Conservation (phyloP, 2,329 filamentous ascomycete genomes). For the Dactylonectria macrodidyma region DNA sequence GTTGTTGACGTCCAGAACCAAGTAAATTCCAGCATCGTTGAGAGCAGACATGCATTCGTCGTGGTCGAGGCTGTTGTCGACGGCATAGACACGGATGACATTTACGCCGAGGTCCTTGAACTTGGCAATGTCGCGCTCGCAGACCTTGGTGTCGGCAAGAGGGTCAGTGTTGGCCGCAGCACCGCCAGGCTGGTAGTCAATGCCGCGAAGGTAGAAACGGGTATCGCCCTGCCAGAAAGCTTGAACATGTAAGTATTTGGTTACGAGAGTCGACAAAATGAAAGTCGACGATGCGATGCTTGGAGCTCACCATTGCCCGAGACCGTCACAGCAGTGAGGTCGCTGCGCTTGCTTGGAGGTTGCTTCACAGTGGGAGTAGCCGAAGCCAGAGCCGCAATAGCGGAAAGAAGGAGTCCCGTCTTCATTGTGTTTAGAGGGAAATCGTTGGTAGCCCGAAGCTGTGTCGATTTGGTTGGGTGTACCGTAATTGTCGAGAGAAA, state of each 20-base stretch:
- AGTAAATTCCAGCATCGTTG: slow-evolving; percentile 89
- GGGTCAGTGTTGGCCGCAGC: slow-evolving; percentile 76
- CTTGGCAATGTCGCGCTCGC: slow-evolving; percentile 83
- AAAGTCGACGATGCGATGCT: not conserved
- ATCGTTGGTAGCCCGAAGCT: slow-evolving; percentile 26
- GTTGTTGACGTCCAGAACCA: slow-evolving; percentile 91
- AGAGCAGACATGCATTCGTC: slow-evolving; percentile 88
- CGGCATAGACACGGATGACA: slow-evolving; percentile 91
- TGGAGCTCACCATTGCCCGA: slow-evolving; percentile 69
- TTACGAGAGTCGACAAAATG: not conserved
- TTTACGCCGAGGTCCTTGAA: slow-evolving; percentile 93
- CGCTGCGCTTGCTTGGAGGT: slow-evolving; percentile 65
- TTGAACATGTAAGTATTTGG: slow-evolving; percentile 44
- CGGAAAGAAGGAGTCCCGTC: slow-evolving; percentile 62
- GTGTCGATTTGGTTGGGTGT: slow-evolving; percentile 28
- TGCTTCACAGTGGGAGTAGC: slow-evolving; percentile 66
- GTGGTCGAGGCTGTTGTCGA: slow-evolving; percentile 88
- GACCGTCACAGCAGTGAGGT: slow-evolving; percentile 65
- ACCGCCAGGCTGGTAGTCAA: slow-evolving; percentile 76
- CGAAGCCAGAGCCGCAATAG: slow-evolving; percentile 61
- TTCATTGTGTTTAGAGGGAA: slow-evolving; percentile 60
- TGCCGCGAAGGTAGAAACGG: slow-evolving; percentile 73
- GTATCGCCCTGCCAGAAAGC: slow-evolving; percentile 69
- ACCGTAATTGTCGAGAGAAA: slow-evolving; percentile 22
- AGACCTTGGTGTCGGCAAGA: slow-evolving; percentile 78